phyloP scores from a whole-genome alignment of 148 eudicot species.

The Chenopodium album region DNA sequence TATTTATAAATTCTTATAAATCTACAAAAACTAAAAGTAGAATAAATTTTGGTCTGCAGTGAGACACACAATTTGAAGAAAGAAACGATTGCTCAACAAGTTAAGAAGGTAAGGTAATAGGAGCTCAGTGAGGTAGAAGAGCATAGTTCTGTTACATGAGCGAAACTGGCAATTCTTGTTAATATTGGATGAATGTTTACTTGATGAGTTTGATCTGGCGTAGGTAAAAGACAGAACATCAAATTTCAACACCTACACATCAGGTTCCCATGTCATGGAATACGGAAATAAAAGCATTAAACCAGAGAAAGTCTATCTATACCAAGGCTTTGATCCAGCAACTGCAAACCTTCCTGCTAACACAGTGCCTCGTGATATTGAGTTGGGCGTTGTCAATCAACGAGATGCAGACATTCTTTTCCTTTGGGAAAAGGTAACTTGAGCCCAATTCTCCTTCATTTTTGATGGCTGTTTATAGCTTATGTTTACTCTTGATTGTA shows the following conservation, averaged over 20 bases:
- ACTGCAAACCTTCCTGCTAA: constrained; percentile 56
- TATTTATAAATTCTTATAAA: not conserved
- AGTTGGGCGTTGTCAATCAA: constrained; percentile 73
- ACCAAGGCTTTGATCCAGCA: constrained; percentile 48
- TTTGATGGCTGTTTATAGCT: too few species aligned
- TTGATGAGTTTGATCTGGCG: constrained; percentile 16
- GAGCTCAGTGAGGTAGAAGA: not conserved
- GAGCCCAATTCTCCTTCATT: too few species aligned
- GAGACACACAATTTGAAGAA: constrained; percentile 78
- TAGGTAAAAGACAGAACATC: constrained; percentile 88
- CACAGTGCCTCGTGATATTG: constrained; percentile 18
- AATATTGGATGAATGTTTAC: not conserved
- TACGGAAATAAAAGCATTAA: constrained; percentile 71
- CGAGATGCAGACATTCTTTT: constrained; percentile 86
- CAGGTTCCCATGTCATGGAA: constrained; percentile 88
- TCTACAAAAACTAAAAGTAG: not conserved
- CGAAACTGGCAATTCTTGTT: not conserved
- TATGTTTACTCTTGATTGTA: too few species aligned
- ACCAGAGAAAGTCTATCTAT: constrained; percentile 50
- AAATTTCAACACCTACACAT: constrained; percentile 50
- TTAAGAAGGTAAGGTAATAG: constrained; percentile 44
- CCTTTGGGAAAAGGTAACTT: constrained; percentile 65
- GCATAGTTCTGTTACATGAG: not conserved
- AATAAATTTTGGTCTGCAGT: constrained; percentile 34
- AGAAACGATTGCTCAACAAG: constrained; percentile 73